These are phyloP conservation scores for Thalassiosira delicatula DNA, from an alignment of 352 stramenopile genomes.

Conservation along the genomic window DNA sequence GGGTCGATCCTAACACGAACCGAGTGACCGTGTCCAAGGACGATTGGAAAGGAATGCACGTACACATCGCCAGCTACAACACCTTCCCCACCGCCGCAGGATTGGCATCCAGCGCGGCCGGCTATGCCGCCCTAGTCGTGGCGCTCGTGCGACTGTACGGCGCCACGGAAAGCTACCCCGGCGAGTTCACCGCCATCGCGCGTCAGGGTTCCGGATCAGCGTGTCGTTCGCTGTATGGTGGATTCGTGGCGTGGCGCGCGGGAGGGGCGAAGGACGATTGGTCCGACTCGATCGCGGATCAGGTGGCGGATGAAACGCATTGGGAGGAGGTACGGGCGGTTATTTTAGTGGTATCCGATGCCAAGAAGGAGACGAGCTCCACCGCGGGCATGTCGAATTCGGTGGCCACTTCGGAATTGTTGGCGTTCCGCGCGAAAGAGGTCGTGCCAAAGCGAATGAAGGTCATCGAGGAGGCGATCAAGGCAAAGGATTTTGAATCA, in stretches of 20 bases:
- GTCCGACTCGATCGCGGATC: slow-evolving; percentile 83
- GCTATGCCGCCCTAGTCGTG: slow-evolving; percentile 90
- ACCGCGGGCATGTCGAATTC: slow-evolving; percentile 95
- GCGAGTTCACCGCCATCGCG: slow-evolving; percentile 92
- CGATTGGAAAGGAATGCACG: slow-evolving; percentile 82
- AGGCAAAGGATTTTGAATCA: slow-evolving; percentile 90
- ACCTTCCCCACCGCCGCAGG: slow-evolving; percentile 98
- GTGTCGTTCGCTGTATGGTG: slow-evolving; percentile 94
- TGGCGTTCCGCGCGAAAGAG: slow-evolving; percentile 87
- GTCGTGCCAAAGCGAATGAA: slow-evolving; percentile 87
- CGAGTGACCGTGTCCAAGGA: slow-evolving; percentile 69
- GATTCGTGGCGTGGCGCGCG: slow-evolving; percentile 96
- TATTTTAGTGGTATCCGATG: slow-evolving; percentile 95
- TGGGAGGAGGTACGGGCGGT: slow-evolving; percentile 94
- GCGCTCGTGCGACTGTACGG: slow-evolving; percentile 90
- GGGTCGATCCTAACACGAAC: slow-evolving; percentile 57
- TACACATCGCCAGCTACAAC: slow-evolving; percentile 96
- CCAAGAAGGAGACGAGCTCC: slow-evolving; percentile 95
- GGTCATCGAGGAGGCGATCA: slow-evolving; percentile 89
- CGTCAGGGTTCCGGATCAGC: slow-evolving; percentile 94
- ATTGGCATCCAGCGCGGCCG: slow-evolving; percentile 95
- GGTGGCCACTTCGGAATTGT: slow-evolving; percentile 91
- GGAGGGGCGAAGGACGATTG: slow-evolving; percentile 85
- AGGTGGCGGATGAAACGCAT: slow-evolving; percentile 88
- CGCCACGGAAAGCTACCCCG: slow-evolving; percentile 87